phyloP scores from a whole-genome alignment of 345 rosid species.

The Brassica carinata region DNA sequence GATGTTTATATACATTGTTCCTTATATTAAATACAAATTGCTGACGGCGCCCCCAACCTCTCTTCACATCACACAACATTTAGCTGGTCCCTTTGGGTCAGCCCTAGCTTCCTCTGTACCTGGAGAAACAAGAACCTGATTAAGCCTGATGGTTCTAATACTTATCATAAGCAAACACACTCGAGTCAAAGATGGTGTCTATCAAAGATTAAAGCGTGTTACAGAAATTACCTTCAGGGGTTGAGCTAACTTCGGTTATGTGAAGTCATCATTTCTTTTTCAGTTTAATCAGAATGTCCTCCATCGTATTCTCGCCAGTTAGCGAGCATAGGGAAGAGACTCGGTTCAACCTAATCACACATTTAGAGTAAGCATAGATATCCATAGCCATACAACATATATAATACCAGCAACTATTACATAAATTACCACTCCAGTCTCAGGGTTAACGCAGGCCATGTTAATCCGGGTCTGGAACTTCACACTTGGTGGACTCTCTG shows the following conservation, averaged over 20 bases:
- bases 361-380: neutral
- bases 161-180: neutral
- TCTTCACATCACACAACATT: constrained; percentile 75
- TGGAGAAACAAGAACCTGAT: constrained; percentile 39
- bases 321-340: constrained; percentile 69
- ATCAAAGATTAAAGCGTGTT: neutral
- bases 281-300: constrained; percentile 67
- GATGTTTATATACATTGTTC: constrained; percentile 40
- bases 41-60: neutral
- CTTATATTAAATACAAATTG: constrained; percentile 36
- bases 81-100: constrained; percentile 82
- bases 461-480: constrained; percentile 90
- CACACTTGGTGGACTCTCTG: constrained; percentile 90
- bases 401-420: too few species aligned
- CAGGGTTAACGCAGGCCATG: constrained; percentile 92
- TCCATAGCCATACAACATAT: neutral
- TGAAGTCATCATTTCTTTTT: constrained; percentile 79
- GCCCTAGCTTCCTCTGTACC: constrained; percentile 85
- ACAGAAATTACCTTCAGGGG: constrained; percentile 52
- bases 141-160: neutral
- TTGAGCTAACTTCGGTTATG: constrained; percentile 73
- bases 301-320: constrained; percentile 80
- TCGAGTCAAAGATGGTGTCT: constrained; percentile 6
- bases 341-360: constrained; percentile 61
- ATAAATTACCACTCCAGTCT: constrained; percentile 71